Evolutionary conservation across 2,329 filamentous ascomycete species (phyloP), one percentile per base, ranked within the genome.

Genomic region (Cadophora sp.): DNA sequence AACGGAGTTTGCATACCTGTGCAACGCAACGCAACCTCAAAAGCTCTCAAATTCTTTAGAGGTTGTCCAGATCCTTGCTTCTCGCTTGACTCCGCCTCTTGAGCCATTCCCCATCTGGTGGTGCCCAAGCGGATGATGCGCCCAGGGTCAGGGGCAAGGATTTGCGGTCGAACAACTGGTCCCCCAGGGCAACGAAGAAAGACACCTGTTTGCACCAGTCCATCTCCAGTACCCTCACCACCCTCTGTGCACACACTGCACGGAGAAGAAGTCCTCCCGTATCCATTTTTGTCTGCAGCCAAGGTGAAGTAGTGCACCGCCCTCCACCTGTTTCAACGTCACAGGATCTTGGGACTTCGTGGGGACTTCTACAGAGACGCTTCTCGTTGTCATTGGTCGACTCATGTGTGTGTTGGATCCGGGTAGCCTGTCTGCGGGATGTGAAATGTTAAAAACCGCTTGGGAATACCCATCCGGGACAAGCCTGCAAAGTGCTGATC

Each of bases 271-370:
- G 33, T 30, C 64, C 68, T 67, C 69, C 69, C 70, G 69, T 71
- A 66, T 71, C 70, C 70, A 71, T 67, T 69, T 70, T 72, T 70
- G 58, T 51, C 68, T 66, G 62, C 58, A 60, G 53, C 51, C 41
- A 64, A 58, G 48, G 36, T 24, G 24, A 18, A n/a, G 41, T 24
- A 45, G 20, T 47, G 61, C 62, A 64, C 56, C n/a, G 59, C 56
- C 58, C 48, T 22, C 56, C 59, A 36, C 27, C 50, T 30, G 50
- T 43, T 41, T 58, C 20, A 58, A 43, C 55, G 55, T 58, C 55
- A 58, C 55, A 58, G 33, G 20, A 41, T 58, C 55, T 58, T 43
- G 55, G 53, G 55, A 27, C 55, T 43, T 45, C 60, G n/a, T 22
- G 39, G 56, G 11, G 48, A n/a, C 20, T 50, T 59, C 30, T 9